Percentiles rank a stretch among this genome's conserved stretches.
These are phyloP conservation scores for Amaranthus hypochondriacus DNA, from an alignment of 148 eudicot species.

Conservation along the genomic window DNA sequence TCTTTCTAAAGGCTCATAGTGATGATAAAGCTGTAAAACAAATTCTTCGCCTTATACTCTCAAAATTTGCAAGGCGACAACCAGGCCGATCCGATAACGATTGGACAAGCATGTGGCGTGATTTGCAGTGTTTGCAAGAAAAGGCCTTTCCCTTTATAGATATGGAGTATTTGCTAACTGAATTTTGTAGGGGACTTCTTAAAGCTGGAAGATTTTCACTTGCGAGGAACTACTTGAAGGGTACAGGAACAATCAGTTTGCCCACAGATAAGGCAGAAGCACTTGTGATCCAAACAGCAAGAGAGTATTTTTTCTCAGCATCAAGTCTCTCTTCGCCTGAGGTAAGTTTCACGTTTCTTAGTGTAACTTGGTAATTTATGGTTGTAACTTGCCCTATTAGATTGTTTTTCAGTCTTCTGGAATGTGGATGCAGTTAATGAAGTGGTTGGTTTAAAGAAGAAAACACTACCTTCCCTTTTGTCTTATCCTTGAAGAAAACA, in stretches of 20 bases:
- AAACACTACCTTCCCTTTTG: no score
- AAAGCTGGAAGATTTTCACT: slow-evolving; percentile 98
- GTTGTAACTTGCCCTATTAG: background rate
- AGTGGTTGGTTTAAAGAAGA: background rate
- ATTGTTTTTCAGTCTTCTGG: background rate
- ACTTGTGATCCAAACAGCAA: slow-evolving; percentile 93
- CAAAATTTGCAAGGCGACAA: slow-evolving; percentile 82
- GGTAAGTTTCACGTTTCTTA: slow-evolving; percentile 36
- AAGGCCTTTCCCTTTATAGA: slow-evolving; percentile 85
- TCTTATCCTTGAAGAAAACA: no score
- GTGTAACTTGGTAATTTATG: background rate
- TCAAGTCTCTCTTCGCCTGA: slow-evolving; percentile 83
- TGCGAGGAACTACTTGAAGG: slow-evolving; percentile 89
- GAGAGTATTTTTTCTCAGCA: slow-evolving; percentile 93
- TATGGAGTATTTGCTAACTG: slow-evolving; percentile 77
- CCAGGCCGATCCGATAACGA: slow-evolving; percentile 77
- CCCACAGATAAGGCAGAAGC: slow-evolving; percentile 84
- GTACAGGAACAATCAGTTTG: slow-evolving; percentile 70
- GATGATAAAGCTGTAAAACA: slow-evolving; percentile 94
- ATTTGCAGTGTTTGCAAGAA: slow-evolving; percentile 80
- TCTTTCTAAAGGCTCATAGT: slow-evolving; percentile 57
- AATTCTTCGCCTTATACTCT: slow-evolving; percentile 84
- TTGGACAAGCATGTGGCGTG: slow-evolving; percentile 96
- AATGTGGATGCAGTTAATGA: background rate
- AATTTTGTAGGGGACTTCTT: slow-evolving; percentile 90